phyloP scores from a whole-genome alignment of 306 rosid genomes.

The Cajanus cajan region DNA sequence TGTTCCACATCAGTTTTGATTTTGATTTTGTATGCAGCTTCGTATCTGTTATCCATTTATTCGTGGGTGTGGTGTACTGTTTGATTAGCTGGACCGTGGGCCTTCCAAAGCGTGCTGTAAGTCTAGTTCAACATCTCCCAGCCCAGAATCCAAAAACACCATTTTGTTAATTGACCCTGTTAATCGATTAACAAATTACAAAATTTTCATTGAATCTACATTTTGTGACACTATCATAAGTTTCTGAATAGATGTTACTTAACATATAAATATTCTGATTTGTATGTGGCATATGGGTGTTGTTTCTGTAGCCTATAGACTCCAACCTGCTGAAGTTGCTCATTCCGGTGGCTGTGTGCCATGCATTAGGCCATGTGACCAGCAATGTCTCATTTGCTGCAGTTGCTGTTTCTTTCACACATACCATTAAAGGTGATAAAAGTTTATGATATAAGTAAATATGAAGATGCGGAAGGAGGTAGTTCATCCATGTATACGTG shows the following conservation, averaged over 20 bases:
- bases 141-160: constrained; percentile 53
- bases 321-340: constrained; percentile 59
- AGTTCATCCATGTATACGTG: background rate
- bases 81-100: constrained; percentile 80
- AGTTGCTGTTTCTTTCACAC: constrained; percentile 95
- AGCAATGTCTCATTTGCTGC: constrained; percentile 97
- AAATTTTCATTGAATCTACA: background rate
- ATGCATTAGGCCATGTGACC: constrained; percentile 93
- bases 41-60: constrained; percentile 84
- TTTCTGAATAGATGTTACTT: background rate
- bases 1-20: background rate
- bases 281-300: background rate
- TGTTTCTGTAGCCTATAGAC: constrained; percentile 47
- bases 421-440: constrained; percentile 75
- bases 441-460: background rate
- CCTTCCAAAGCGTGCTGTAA: constrained; percentile 91
- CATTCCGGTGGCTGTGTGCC: constrained; percentile 87
- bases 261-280: background rate
- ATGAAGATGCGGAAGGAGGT: background rate
- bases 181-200: background rate
- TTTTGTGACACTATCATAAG: background rate
- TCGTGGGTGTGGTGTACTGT: constrained; percentile 89
- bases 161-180: background rate
- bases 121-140: constrained; percentile 31
- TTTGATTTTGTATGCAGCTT: constrained; percentile 54